Percentiles rank a stretch among this genome's conserved stretches.
Evolutionary conservation across 2,329 filamentous ascomycete genomes (phyloP).

Genomic region (Alternaria ventricosa): DNA sequence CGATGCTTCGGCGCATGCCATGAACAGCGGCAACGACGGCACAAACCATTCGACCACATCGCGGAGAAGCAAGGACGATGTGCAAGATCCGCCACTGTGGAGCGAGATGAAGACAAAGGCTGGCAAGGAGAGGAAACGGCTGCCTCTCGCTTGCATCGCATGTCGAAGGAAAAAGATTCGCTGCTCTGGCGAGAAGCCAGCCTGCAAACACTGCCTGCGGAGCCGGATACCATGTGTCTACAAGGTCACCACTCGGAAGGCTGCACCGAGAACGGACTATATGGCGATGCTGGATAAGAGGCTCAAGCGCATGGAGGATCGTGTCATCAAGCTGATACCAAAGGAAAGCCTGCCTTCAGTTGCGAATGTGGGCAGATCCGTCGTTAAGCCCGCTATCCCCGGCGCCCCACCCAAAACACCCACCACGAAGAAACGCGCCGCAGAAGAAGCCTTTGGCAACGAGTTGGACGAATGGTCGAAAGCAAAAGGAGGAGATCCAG

Average conservation of each 20-base stretch:
- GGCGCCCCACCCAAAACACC: constrained; percentile 63
- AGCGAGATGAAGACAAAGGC: constrained; percentile 67
- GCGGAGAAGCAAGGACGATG: constrained; percentile 39
- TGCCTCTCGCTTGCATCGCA: constrained; percentile 93
- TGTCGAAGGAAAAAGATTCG: constrained; percentile 97
- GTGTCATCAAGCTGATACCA: constrained; percentile 93
- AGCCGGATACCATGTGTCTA: constrained; percentile 96
- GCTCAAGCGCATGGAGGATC: constrained; percentile 95
- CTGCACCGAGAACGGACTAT: constrained; percentile 93
- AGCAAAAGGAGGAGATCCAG: constrained; percentile 58
- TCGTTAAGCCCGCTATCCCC: constrained; percentile 79
- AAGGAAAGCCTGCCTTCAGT: constrained; percentile 79
- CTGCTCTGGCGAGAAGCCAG: constrained; percentile 96
- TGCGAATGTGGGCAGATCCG: constrained; percentile 74
- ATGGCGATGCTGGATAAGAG: constrained; percentile 99
- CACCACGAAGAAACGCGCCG: constrained; percentile 75
- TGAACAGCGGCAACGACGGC: constrained; percentile 38
- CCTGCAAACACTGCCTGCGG: constrained; percentile 93
- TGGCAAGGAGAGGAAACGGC: constrained; percentile 90
- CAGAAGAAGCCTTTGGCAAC: constrained; percentile 84
- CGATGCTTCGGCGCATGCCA: constrained; percentile 32
- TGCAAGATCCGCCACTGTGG: constrained; percentile 53
- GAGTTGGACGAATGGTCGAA: constrained; percentile 84
- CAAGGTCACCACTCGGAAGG: constrained; percentile 94
- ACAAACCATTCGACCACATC: constrained; percentile 29